A percentile compares a stretch with the other conserved stretches of the same genome.
Evolutionary conservation across 1,284 basidiomycete genomes (phyloP).

Genomic region (Meripilus lineatus): DNA sequence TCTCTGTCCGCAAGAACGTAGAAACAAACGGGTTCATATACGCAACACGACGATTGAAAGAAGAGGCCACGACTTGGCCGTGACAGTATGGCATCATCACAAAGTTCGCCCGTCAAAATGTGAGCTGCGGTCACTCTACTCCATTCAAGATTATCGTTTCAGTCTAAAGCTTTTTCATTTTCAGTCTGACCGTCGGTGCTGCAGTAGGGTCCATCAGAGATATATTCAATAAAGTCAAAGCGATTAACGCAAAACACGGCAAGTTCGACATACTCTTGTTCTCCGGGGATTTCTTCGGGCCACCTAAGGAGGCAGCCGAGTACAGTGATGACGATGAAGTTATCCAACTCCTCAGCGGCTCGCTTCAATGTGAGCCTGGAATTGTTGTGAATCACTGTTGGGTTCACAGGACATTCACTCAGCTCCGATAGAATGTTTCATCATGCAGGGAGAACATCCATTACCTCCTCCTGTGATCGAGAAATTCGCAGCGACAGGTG

Average conservation of each 20-base stretch:
- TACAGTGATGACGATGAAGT: slow-evolving; percentile 45
- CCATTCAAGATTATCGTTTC: too few species aligned
- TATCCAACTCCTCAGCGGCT: slow-evolving; percentile 57
- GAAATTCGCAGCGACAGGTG: slow-evolving; percentile 68
- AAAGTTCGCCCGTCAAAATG: too few species aligned
- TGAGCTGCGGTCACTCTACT: too few species aligned
- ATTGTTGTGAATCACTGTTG: slow-evolving; percentile 5
- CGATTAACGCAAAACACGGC: slow-evolving; percentile 91
- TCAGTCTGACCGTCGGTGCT: slow-evolving; percentile 88
- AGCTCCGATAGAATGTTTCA: slow-evolving; percentile 90
- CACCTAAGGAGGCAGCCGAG: slow-evolving; percentile 40
- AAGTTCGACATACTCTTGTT: slow-evolving; percentile 90
- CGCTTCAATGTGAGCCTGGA: slow-evolving; percentile 58
- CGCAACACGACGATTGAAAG: too few species aligned
- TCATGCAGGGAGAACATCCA: slow-evolving; percentile 79
- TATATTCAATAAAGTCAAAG: slow-evolving; percentile 77
- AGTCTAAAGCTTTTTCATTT: too few species aligned
- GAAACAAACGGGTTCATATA: too few species aligned
- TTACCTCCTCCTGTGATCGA: slow-evolving; percentile 71
- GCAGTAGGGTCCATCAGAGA: slow-evolving; percentile 72
- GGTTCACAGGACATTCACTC: slow-evolving; percentile 11
- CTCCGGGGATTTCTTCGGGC: slow-evolving; percentile 88
- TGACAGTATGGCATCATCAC: too few species aligned
- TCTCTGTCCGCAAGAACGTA: too few species aligned
- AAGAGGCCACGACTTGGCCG: too few species aligned